Conservation (phyloP, 2,329 filamentous ascomycete genomes). For the Diaporthe vaccinii region DNA sequence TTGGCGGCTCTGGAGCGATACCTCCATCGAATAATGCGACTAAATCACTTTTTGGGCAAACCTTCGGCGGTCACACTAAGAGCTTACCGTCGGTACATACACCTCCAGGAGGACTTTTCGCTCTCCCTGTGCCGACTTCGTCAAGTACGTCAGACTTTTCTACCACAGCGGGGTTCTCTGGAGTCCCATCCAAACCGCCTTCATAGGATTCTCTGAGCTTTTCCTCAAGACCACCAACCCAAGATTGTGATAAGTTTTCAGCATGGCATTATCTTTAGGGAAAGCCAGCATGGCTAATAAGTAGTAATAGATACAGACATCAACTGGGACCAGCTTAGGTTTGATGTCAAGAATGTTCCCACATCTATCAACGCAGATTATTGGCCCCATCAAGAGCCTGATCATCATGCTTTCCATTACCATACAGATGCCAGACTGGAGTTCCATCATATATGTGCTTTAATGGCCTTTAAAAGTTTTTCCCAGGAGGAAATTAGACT, state of each 20-base stretch:
- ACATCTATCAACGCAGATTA: background rate
- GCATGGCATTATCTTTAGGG: background rate
- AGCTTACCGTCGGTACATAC: background rate
- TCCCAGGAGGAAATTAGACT: background rate
- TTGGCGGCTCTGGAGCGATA: background rate
- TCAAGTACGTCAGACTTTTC: background rate
- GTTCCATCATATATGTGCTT: background rate
- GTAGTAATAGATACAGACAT: background rate
- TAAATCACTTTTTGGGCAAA: background rate
- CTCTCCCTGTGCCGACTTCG: background rate
- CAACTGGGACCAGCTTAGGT: background rate
- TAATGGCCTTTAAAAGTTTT: background rate
- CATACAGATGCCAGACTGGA: background rate
- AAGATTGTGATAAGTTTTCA: background rate
- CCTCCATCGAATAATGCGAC: background rate
- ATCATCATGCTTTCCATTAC: background rate
- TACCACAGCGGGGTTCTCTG: background rate
- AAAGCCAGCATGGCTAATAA: background rate
- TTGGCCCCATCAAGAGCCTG: background rate
- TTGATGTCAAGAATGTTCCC: background rate
- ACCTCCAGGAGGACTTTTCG: background rate
- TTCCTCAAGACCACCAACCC: background rate
- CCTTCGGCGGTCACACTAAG: background rate
- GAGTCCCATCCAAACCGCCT: background rate
- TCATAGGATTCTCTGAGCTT: background rate